These are phyloP conservation scores for Neonectria magnoliae DNA, from an alignment of 2,329 filamentous ascomycete genomes.

Conservation along the genomic window DNA sequence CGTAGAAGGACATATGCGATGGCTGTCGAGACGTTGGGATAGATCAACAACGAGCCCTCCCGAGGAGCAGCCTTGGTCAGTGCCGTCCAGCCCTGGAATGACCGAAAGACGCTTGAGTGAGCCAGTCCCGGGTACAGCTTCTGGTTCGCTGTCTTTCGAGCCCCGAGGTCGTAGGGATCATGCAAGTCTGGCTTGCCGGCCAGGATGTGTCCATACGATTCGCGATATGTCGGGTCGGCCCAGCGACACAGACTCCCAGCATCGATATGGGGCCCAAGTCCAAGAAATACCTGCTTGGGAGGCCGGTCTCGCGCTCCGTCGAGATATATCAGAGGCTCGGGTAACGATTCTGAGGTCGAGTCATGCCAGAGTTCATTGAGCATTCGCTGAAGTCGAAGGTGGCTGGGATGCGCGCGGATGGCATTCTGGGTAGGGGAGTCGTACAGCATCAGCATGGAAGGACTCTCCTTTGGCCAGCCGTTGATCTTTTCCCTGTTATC, in stretches of 20 bases:
- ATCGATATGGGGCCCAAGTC: constrained; percentile 56
- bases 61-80: constrained; percentile 46
- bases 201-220: constrained; percentile 50
- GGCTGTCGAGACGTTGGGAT: constrained; percentile 49
- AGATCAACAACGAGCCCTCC: constrained; percentile 53
- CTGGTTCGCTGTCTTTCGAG: constrained; percentile 48
- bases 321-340: constrained; percentile 52
- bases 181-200: constrained; percentile 48
- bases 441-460: constrained; percentile 53
- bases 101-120: constrained; percentile 51
- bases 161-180: constrained; percentile 50
- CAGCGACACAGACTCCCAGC: constrained; percentile 55
- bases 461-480: constrained; percentile 50
- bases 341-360: constrained; percentile 37
- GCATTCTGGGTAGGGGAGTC: constrained; percentile 51
- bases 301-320: constrained; percentile 52
- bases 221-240: constrained; percentile 51
- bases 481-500: constrained; percentile 45
- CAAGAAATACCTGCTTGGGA: constrained; percentile 50
- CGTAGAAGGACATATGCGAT: constrained; percentile 54
- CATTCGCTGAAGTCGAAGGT: constrained; percentile 48
- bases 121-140: constrained; percentile 48
- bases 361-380: constrained; percentile 54
- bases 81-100: constrained; percentile 56
- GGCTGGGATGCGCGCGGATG: constrained; percentile 50